These are phyloP conservation scores for Podaxis rugospora DNA, from an alignment of 768 basidiomycete species.

Conservation along the genomic window DNA sequence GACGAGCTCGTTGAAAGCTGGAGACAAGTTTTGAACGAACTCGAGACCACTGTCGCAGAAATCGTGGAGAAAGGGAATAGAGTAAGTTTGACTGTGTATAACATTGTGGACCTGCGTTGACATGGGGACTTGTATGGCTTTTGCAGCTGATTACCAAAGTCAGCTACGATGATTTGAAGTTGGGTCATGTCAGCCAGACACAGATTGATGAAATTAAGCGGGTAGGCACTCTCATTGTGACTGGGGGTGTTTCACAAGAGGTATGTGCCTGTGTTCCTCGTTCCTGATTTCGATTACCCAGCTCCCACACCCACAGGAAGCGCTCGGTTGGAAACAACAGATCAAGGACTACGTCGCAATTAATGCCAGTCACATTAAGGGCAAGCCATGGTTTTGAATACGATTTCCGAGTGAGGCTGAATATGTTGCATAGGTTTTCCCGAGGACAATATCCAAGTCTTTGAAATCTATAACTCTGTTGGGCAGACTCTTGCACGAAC, in stretches of 20 bases:
- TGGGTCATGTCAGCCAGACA: slow-evolving; percentile 32
- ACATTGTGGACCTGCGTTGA: not conserved
- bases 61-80: slow-evolving; percentile 45
- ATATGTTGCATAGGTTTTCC: slow-evolving; percentile 50
- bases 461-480: slow-evolving; percentile 67
- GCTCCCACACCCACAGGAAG: slow-evolving; percentile 26
- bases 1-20: slow-evolving; percentile 48
- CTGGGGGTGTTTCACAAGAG: slow-evolving; percentile 50
- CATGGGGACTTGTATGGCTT: not conserved
- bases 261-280: slow-evolving; percentile 12
- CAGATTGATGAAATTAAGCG: slow-evolving; percentile 46
- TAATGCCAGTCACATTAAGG: slow-evolving; percentile 58
- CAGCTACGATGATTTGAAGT: slow-evolving; percentile 48
- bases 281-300: not conserved
- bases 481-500: slow-evolving; percentile 65
- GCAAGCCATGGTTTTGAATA: slow-evolving; percentile 40
- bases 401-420: slow-evolving; percentile 35
- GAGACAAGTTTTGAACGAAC: slow-evolving; percentile 50
- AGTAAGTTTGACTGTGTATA: slow-evolving; percentile 28
- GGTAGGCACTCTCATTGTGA: slow-evolving; percentile 58
- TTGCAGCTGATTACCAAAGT: slow-evolving; percentile 64
- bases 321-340: slow-evolving; percentile 51
- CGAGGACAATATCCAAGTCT: slow-evolving; percentile 62
- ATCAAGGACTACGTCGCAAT: slow-evolving; percentile 51
- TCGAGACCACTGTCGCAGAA: slow-evolving; percentile 39